A percentile compares a stretch with the other conserved stretches of the same genome.
phyloP scores from a whole-genome alignment of 805 yeast species.

The Candida nonsorbophila region DNA sequence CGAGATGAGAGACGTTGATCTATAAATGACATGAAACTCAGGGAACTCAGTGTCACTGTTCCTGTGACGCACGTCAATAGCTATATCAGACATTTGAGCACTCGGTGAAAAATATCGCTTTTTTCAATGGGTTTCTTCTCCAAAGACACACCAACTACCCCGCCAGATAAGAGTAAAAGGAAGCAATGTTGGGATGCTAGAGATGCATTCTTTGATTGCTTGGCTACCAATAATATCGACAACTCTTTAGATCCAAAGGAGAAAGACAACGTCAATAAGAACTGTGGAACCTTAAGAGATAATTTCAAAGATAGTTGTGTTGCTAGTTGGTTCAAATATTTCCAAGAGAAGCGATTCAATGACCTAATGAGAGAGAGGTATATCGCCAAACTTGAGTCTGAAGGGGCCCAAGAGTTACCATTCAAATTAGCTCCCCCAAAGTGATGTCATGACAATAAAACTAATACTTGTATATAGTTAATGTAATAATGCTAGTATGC shows the following conservation, averaged over 20 bases:
- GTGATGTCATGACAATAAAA: constrained; percentile 1
- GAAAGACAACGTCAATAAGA: constrained; percentile 40
- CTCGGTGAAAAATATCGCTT: too few relatives aligned
- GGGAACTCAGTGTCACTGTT: too few relatives aligned
- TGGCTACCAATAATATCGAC: constrained; percentile 60
- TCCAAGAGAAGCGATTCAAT: constrained; percentile 82
- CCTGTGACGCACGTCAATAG: too few relatives aligned
- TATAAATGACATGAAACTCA: too few relatives aligned
- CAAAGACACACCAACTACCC: constrained; percentile 27
- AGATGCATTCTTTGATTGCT: constrained; percentile 70
- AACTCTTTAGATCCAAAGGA: constrained; percentile 61
- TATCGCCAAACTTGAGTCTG: constrained; percentile 63
- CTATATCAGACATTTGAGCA: too few relatives aligned
- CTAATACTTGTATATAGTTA: neutral
- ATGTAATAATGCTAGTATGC: constrained; percentile 14
- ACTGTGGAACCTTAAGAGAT: constrained; percentile 55
- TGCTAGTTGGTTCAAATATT: constrained; percentile 81
- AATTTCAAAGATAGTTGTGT: constrained; percentile 73
- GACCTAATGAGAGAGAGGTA: constrained; percentile 67
- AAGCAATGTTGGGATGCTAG: constrained; percentile 87
- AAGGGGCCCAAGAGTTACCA: constrained; percentile 48
- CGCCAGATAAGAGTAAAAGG: constrained; percentile 65
- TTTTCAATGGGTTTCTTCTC: constrained; percentile 55
- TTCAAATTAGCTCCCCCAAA: constrained; percentile 18
- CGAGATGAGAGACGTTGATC: too few relatives aligned